Conservation (phyloP, 192 early-diverging fungal genomes). For the Rhizophagus prolifer region DNA sequence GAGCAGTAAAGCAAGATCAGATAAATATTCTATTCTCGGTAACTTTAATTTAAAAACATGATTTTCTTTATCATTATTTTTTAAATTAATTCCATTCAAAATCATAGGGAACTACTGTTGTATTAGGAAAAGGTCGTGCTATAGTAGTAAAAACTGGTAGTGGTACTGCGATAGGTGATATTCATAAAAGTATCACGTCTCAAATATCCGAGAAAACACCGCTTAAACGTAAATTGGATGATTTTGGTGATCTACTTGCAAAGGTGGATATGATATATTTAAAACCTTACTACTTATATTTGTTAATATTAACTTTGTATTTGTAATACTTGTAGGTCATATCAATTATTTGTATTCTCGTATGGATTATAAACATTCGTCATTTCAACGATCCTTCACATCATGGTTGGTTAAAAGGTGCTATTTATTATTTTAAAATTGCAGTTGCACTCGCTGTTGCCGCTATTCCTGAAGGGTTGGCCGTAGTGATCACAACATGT, state of each 20-base stretch:
- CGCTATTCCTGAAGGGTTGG: constrained; percentile 97
- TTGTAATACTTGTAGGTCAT: constrained; percentile 49
- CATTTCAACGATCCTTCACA: constrained; percentile 91
- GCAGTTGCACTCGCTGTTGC: constrained; percentile 98
- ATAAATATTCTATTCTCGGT: constrained; percentile 92
- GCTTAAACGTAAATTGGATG: constrained; percentile 91
- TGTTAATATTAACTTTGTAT: constrained; percentile 49
- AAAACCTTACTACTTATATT: not conserved
- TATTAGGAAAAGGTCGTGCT: constrained; percentile 84
- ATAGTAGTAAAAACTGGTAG: constrained; percentile 89
- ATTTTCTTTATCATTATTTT: constrained; percentile 56
- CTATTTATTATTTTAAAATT: constrained; percentile 99
- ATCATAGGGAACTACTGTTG: constrained; percentile 81
- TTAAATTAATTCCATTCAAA: constrained; percentile 52
- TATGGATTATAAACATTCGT: constrained; percentile 97
- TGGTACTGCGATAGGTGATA: constrained; percentile 90
- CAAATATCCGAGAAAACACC: constrained; percentile 93
- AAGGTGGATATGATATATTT: constrained; percentile 43
- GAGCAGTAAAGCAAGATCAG: constrained; percentile 94
- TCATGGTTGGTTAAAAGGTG: constrained; percentile 92
- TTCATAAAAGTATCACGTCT: constrained; percentile 82
- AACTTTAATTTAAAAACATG: constrained; percentile 52
- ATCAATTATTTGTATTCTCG: constrained; percentile 88
- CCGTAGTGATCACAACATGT: constrained; percentile 98
- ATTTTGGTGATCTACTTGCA: constrained; percentile 88